Percentiles rank a stretch among this genome's conserved stretches.
phyloP scores from a whole-genome alignment of 108 stramenopile species.

The Nitzschia sp. region DNA sequence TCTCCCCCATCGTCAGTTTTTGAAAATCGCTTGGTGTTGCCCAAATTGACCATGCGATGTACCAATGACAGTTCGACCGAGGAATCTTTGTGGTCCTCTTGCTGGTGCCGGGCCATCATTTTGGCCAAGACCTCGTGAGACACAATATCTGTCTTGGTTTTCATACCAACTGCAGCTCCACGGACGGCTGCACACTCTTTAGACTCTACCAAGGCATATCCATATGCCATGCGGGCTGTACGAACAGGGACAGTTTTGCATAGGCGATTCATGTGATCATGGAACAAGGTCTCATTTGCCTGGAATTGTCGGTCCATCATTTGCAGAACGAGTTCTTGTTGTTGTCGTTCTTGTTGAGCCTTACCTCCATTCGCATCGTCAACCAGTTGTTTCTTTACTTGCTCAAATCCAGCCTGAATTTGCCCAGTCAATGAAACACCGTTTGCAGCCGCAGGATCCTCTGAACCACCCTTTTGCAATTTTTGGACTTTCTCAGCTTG shows the following conservation, averaged over 20 bases:
- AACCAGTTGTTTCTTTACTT: constrained; percentile 33
- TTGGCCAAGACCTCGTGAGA: constrained; percentile 48
- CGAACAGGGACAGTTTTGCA: constrained; percentile 64
- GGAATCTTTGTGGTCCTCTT: constrained; percentile 57
- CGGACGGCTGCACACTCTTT: constrained; percentile 57
- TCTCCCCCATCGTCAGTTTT: constrained; percentile 27
- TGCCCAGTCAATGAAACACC: constrained; percentile 12
- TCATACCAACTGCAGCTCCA: constrained; percentile 54
- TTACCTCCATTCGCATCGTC: background rate
- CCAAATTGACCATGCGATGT: constrained; percentile 65
- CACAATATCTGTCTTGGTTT: constrained; percentile 52
- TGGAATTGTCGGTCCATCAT: constrained; percentile 42
- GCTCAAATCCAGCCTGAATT: constrained; percentile 25
- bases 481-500: constrained; percentile 26
- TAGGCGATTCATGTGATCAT: constrained; percentile 49
- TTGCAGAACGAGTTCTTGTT: constrained; percentile 14
- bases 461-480: background rate
- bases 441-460: background rate
- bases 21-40: constrained; percentile 40
- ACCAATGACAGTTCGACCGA: constrained; percentile 57
- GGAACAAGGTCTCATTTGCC: constrained; percentile 56
- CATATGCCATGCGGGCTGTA: constrained; percentile 74
- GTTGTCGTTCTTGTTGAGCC: constrained; percentile 12
- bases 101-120: constrained; percentile 58
- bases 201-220: constrained; percentile 61